Evolutionary conservation across 257 asterid species (phyloP), one percentile per base, ranked within the genome.

Genomic region (Fraxinus quadrangulata): DNA sequence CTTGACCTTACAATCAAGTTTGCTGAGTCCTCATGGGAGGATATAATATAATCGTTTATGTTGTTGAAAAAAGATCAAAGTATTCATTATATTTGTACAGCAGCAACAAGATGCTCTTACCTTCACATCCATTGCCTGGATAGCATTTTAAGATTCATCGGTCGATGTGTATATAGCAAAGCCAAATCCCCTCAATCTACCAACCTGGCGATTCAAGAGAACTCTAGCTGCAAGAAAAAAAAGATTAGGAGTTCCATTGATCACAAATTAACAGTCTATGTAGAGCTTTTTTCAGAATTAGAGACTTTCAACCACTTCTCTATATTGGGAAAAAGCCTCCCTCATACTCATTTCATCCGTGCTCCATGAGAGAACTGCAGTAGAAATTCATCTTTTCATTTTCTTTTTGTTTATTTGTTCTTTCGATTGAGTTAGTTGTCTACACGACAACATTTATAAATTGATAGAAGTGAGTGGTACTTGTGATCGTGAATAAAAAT

Each of bases 151-250:
- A 71, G 97, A 97, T 61, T 84, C 89, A 14, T 94, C 99, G 56
- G 82, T 49, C 11, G 96, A 88, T 24, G 92, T 70, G 83, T 72
- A 92, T 71, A 92, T 90, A 61, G 92, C 86, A 84, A 92, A 94
- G 68, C 90, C 97, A 86, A 94, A 94, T 16, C 98, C 98, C 49
- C 97, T 83, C 0, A 97, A 94, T 77, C 94, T 87, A 67, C 98
- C 98, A 81, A 90, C 79, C 9, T 83, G 94, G 45, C 96, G 97
- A 78, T 94, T 97, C 83, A 77, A 28, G 75, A 94, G 83, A 81
- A 94, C 75, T 82, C 87, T 91, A 72, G 91, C 99, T 92, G 93
- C 86, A 85, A 77, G 71, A 49, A 49, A 49, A 49, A 49, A 21
- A 16, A 16, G 33, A 30, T 1, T 16, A 14, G 1, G n/a, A 49